A percentile compares a stretch with the other conserved stretches of the same genome.
These are phyloP conservation scores for Cyamopsis tetragonoloba DNA, from an alignment of 306 rosid species.

Conservation along the genomic window DNA sequence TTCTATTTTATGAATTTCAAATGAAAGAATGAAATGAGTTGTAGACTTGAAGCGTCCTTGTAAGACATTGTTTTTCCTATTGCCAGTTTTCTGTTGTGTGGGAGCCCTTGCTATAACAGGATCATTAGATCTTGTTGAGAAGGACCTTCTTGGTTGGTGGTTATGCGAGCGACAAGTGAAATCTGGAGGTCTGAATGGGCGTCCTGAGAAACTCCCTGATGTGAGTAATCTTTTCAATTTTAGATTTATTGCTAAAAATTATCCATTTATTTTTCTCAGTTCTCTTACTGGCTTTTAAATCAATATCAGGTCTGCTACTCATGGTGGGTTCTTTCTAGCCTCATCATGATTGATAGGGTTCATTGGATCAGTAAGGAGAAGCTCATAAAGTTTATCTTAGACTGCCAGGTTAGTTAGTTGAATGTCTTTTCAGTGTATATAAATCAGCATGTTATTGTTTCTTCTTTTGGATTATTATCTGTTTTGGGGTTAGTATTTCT, in stretches of 20 bases:
- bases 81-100: conserved; percentile 92
- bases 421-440: conserved; percentile 12
- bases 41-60: background rate
- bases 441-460: conserved; percentile 8
- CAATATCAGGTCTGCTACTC: conserved; percentile 76
- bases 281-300: conserved; percentile 22
- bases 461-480: conserved; percentile 9
- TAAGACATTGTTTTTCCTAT: background rate
- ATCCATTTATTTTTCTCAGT: background rate
- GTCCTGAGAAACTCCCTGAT: conserved; percentile 91
- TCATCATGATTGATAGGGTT: conserved; percentile 91
- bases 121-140: conserved; percentile 73
- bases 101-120: conserved; percentile 91
- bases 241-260: background rate
- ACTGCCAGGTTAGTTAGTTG: conserved; percentile 60
- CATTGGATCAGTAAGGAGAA: conserved; percentile 87
- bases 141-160: conserved; percentile 95
- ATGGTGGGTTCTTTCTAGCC: conserved; percentile 96
- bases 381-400: conserved; percentile 78
- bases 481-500: conserved; percentile 12
- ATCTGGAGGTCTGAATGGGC: conserved; percentile 88
- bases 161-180: conserved; percentile 90
- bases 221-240: conserved; percentile 37
- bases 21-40: conserved; percentile 8
- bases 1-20: conserved; percentile 11